Evolutionary conservation across 2,329 filamentous ascomycete species (phyloP), one percentile per base, ranked within the genome.

Genomic region (Sodiomyces alkalinus): DNA sequence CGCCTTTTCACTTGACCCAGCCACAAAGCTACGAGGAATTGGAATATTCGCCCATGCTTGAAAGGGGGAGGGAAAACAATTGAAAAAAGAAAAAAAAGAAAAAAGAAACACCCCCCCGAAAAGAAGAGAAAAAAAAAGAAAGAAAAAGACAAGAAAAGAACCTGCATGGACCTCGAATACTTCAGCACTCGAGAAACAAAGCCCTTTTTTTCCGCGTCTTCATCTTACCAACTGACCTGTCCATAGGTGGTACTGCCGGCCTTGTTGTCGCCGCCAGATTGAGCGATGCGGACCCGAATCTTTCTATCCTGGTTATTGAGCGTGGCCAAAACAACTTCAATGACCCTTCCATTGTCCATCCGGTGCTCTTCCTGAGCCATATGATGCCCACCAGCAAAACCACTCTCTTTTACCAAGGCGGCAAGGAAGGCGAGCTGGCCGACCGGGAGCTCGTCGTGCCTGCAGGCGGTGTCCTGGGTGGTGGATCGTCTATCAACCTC

Each of bases 301-400:
- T 68, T 3, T 56, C 54, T 9, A 57, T 69, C 27, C 47, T 70
- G 8, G 48, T 72, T 9, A 55, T 71, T 25, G 67, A 72, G 39
- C 48, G 52, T 15, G 67, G 67, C 2, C 51, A 50, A 12, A 63
- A 69, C 43, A 69, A 62, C 39, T 57, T 58, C 34, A 50, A 63
- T 37, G 50, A 59, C 26, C 58, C 59, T 1, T 54, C 51, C 9
- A 48, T 70, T 16, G 47, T 57, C 8, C 53, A 64, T 28, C 66
- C 66, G 2, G 63, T 54, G 1, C 46, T 67, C 11, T 30, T 33
- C 20, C 26, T 40, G 21, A 30, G 17, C 21, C 22, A 25, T 22
- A 19, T 25, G 12, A 20, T 20, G 17, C 22, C 28, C 7, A 15
- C 21, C 6, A 23, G 22, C 28, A 30, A 38, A n/a, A 40, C 35